Conservation (phyloP, 2,329 filamentous ascomycete species). For the Alternaria longipes region DNA sequence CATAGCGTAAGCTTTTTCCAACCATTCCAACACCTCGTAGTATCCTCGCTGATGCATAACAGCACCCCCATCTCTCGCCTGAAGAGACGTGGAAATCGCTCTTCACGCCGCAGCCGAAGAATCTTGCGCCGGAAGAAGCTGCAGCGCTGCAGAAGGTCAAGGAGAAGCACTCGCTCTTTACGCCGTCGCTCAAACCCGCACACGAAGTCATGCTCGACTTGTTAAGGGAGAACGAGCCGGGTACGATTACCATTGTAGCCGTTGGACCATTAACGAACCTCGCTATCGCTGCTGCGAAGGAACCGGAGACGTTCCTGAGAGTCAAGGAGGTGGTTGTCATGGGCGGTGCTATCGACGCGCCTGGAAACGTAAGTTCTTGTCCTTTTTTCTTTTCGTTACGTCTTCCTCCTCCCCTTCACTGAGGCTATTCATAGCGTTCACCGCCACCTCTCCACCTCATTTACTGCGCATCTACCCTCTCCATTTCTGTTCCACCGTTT, state of each 20-base stretch:
- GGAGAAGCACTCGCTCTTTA: slow-evolving; percentile 67
- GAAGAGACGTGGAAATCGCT: slow-evolving; percentile 59
- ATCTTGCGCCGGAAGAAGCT: slow-evolving; percentile 43
- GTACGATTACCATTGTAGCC: slow-evolving; percentile 89
- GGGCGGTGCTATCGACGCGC: slow-evolving; percentile 82
- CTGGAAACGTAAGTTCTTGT: slow-evolving; percentile 71
- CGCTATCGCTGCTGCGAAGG: slow-evolving; percentile 85
- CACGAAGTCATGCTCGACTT: slow-evolving; percentile 91
- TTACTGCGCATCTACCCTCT: slow-evolving; percentile 23
- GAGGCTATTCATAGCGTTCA: slow-evolving; percentile 21
- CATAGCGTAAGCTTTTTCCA: slow-evolving; percentile 47
- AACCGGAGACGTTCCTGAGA: slow-evolving; percentile 86
- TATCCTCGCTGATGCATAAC: slow-evolving; percentile 6
- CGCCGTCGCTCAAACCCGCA: slow-evolving; percentile 74
- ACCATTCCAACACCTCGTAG: not conserved
- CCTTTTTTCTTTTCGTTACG: not conserved
- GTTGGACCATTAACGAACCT: slow-evolving; percentile 94
- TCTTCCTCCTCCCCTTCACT: not conserved
- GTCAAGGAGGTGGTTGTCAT: slow-evolving; percentile 94
- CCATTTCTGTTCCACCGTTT: slow-evolving; percentile 46
- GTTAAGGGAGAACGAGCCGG: slow-evolving; percentile 79
- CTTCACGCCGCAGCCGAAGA: slow-evolving; percentile 50
- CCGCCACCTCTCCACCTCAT: slow-evolving; percentile 26
- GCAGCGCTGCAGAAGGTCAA: slow-evolving; percentile 50
- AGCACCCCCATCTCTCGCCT: slow-evolving; percentile 60